Percentiles rank a stretch among this genome's conserved stretches.
Conservation (phyloP, 495 filamentous ascomycete genomes). For the Jackrogersella multiformis region DNA sequence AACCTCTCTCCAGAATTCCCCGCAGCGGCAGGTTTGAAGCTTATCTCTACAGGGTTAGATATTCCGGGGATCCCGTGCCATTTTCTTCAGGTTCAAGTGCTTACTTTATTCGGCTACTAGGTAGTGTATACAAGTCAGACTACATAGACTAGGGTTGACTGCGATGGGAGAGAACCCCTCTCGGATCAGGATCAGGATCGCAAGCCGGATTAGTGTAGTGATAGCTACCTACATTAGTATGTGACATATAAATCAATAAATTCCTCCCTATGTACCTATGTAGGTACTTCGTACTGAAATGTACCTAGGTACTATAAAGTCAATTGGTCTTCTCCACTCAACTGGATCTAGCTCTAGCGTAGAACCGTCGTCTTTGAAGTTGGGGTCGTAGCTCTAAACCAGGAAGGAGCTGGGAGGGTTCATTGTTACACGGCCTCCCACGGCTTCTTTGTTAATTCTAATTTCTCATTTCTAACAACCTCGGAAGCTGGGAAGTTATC, state of each 20-base stretch:
- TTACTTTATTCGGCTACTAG: neutral
- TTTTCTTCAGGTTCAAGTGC: neutral
- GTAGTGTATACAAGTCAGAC: neutral
- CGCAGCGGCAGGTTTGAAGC: constrained; percentile 8
- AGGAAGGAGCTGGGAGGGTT: neutral
- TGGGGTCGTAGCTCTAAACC: neutral
- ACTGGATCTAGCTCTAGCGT: neutral
- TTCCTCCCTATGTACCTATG: neutral
- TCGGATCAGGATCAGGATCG: too few species aligned
- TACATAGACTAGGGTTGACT: neutral
- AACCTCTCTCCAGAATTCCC: constrained; percentile 12
- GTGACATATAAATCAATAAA: too few species aligned
- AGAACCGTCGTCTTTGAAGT: neutral
- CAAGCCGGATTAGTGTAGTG: too few species aligned
- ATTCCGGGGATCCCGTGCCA: constrained; percentile 4
- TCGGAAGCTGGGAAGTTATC: constrained; percentile 17
- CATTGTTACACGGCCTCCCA: neutral
- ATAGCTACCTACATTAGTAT: too few species aligned
- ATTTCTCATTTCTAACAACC: constrained; percentile 5
- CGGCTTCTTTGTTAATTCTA: neutral
- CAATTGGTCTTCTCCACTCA: neutral
- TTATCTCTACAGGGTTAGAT: constrained; percentile 1
- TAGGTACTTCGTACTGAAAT: too few species aligned
- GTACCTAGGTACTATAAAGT: too few species aligned
- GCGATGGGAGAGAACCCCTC: too few species aligned